phyloP scores from a whole-genome alignment of 192 early-diverging fungal species.

The Coemansia sp. region DNA sequence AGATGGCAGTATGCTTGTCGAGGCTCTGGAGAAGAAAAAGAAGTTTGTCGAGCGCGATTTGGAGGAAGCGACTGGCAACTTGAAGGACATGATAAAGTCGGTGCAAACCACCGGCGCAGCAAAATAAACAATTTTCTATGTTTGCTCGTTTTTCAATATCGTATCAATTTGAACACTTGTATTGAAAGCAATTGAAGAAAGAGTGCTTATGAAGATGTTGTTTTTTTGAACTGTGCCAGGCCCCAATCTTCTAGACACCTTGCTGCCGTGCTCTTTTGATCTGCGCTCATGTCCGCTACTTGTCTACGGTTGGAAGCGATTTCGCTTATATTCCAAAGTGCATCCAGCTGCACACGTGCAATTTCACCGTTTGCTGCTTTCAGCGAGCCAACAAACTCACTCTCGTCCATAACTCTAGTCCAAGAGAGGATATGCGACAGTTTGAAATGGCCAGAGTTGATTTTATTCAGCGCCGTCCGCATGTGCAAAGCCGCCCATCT shows the following conservation, averaged over 20 bases:
- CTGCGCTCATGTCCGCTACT: neutral
- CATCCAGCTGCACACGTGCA: conserved; percentile 13
- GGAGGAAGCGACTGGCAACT: conserved; percentile 34
- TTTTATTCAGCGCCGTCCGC: conserved; percentile 23
- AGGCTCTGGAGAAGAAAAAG: conserved; percentile 52
- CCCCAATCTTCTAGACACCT: neutral
- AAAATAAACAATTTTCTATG: neutral
- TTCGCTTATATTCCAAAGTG: conserved; percentile 1
- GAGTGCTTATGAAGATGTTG: neutral
- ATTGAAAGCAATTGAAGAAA: no score
- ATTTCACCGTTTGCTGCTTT: conserved; percentile 12
- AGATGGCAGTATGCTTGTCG: conserved; percentile 10
- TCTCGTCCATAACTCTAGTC: conserved; percentile 30
- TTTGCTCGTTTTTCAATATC: neutral
- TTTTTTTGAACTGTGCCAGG: neutral
- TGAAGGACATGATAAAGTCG: conserved; percentile 38
- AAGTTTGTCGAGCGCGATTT: conserved; percentile 50
- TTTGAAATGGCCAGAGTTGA: conserved; percentile 22
- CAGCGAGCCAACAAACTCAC: conserved; percentile 29
- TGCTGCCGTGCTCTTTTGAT: neutral
- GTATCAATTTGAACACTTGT: no score
- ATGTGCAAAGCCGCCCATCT: conserved; percentile 25
- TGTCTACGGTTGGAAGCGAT: neutral
- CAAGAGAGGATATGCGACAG: conserved; percentile 41
- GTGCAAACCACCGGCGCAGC: conserved; percentile 4